Evolutionary conservation across 129 eudicot species (phyloP).

Genomic region (Chrysanthemum seticuspe): DNA sequence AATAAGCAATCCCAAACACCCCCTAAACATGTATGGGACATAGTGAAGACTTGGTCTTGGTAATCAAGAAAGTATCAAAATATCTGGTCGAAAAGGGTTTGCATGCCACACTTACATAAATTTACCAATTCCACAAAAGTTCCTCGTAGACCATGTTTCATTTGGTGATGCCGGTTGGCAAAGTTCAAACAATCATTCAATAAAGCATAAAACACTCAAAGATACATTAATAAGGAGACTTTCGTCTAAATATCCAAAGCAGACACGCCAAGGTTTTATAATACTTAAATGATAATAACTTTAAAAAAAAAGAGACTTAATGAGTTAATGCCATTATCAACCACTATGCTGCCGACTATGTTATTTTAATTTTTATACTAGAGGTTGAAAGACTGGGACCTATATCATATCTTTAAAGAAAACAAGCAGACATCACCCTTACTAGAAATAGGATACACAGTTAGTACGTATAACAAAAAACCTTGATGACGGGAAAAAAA

Average conservation of each 20-base stretch:
- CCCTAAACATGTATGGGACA: no score
- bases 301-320: neutral
- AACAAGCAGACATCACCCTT: neutral
- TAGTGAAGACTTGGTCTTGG: no score
- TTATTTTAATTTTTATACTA: neutral
- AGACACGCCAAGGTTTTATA: conserved; percentile 9
- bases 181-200: conserved; percentile 6
- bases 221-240: neutral
- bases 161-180: no score
- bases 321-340: neutral
- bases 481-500: neutral
- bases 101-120: neutral
- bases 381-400: neutral
- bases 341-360: neutral
- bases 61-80: neutral
- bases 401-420: neutral
- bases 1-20: no score
- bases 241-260: neutral
- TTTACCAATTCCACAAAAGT: no score
- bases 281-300: conserved; percentile 6
- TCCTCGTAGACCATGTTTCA: no score
- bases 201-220: neutral
- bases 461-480: no score
- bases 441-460: neutral
- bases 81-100: neutral